Base-by-base conservation (phyloP, 108 stramenopile species). In the Cylindrotheca closterium region DNA sequence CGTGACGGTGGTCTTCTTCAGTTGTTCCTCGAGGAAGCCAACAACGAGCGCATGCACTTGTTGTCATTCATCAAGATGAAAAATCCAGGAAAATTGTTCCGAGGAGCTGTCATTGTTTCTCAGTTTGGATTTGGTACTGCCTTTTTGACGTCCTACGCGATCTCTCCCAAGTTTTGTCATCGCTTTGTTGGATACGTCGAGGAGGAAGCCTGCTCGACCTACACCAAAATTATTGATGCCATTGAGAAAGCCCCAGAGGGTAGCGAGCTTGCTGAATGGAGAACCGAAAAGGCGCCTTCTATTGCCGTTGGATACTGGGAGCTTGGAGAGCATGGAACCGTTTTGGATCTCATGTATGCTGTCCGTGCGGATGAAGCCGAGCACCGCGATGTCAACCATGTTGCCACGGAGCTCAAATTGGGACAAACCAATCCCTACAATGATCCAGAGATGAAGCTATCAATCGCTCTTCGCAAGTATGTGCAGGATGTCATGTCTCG, bases 151-250 rank as follows among this genome's bases (percentile, higher is more conserved):
- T 63, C 87, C 10, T 99, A 99, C 91, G 68, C 96, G 47, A 79
- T 95, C 68, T 80, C 78, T 58, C 97, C 97, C 24, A 66, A 73
- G 23, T 89, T 92, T 59, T 95, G 94, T 74, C 98, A 99, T 73
- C 95, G 96, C 46, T 95, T 98, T 66, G 96, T 99, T 10, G 97
- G 97, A 19, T 98, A 99, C 71, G 80, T 98, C 53, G 98, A 99
- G 65, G 96, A 96, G 66, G 94, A 93, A 60, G 96, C 94, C 8
- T 85, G 83, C 63, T 30, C 63, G 22, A 96, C 96, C 3, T 96
- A 96, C 77, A 93, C 91, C 23, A 92, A 91, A 73, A 96, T 95
- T 47, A 79, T 99, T 55, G 57, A 86, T 42, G 89, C 82, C 19
- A 88, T 95, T 52, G 96, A 98, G 60, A 67, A 47, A 51, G 95